phyloP scores from a whole-genome alignment of 345 rosid species.

The Citrus sp. region DNA sequence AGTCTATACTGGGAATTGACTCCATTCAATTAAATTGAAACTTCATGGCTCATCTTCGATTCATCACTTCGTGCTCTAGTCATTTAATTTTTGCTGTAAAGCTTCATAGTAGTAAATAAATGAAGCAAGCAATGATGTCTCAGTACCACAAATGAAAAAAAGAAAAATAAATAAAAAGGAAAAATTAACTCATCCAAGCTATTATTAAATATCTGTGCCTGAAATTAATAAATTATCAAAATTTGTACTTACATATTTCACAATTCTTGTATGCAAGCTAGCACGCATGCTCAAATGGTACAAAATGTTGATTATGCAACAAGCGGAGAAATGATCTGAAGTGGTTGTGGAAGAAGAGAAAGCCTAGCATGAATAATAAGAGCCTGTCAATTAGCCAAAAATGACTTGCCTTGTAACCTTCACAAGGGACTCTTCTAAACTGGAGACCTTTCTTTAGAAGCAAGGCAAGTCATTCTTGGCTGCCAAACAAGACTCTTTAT shows the following conservation, averaged over 20 bases:
- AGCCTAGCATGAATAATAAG: background rate
- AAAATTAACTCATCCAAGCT: too few relatives aligned
- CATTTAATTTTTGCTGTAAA: background rate
- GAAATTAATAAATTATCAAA: too few relatives aligned
- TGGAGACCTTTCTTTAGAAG: background rate
- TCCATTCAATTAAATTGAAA: too few relatives aligned
- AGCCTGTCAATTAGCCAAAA: background rate
- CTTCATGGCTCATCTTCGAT: too few relatives aligned
- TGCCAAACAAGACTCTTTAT: background rate
- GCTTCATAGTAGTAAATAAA: too few relatives aligned
- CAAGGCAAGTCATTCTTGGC: background rate
- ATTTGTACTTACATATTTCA: too few relatives aligned
- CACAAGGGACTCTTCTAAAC: background rate
- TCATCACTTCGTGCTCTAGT: background rate
- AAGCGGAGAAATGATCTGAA: background rate
- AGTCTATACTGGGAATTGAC: too few relatives aligned
- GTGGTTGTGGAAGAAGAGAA: background rate
- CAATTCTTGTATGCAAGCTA: background rate
- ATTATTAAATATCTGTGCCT: too few relatives aligned
- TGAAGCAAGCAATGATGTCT: background rate
- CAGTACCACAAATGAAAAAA: too few relatives aligned
- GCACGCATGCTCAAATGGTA: background rate
- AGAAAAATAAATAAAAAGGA: too few relatives aligned
- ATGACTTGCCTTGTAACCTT: background rate
- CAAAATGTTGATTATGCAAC: background rate